Evolutionary conservation across 164 flowering plant species (phyloP).

Genomic region (Stephania yunnanensis): DNA sequence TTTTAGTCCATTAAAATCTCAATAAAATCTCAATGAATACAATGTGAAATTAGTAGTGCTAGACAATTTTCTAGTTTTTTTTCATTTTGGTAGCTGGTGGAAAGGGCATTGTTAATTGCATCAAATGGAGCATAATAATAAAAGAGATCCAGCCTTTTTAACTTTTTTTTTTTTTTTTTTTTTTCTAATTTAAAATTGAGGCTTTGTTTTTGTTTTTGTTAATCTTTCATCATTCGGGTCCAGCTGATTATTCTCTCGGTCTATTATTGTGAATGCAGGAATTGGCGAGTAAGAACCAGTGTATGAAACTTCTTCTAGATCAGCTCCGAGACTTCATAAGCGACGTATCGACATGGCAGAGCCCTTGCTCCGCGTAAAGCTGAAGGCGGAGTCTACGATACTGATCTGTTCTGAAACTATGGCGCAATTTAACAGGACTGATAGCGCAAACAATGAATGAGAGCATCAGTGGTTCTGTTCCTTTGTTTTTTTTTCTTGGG

Average conservation of each 20-base stretch:
- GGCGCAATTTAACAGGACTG: background rate
- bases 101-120: too few species aligned
- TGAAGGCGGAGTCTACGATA: background rate
- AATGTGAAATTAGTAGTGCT: too few species aligned
- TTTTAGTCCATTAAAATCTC: too few species aligned
- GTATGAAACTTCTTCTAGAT: constrained; percentile 67
- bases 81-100: too few species aligned
- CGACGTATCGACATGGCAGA: constrained; percentile 87
- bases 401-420: background rate
- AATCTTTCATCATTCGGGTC: too few species aligned
- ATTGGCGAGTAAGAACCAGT: constrained; percentile 54
- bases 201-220: background rate
- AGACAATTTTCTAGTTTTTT: too few species aligned
- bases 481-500: background rate
- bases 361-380: constrained; percentile 57
- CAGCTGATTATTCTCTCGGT: background rate
- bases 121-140: too few species aligned
- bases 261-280: constrained; percentile 36
- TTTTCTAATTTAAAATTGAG: background rate
- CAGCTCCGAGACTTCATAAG: constrained; percentile 67
- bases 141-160: too few species aligned
- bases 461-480: background rate
- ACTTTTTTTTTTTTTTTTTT: too few species aligned
- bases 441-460: background rate
- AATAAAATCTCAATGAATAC: too few species aligned